Base-by-base conservation (phyloP, 768 basidiomycete genomes). In the Lactarius hatsudake region DNA sequence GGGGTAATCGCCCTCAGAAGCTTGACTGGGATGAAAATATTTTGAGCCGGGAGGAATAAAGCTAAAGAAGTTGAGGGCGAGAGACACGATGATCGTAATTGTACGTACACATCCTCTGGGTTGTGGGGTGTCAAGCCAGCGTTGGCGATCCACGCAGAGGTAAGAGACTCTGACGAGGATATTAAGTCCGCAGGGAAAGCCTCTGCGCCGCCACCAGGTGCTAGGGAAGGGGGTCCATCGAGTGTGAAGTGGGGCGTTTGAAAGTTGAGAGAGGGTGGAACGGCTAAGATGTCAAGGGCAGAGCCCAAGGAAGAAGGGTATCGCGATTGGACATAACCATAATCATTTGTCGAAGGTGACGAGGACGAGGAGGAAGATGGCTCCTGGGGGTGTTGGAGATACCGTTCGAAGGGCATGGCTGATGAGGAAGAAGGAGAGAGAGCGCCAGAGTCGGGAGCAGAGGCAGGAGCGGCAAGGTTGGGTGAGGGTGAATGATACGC, bases 141-240 rank as follows among this genome's bases (percentile, higher is more conserved):
- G 20, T 69, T 66, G 40, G 63, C 65, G 2, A 72, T 42, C 72
- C 72, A 72, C 38, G 72, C 63, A 12, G 66, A 68, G 40, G 56
- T 55, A n/a, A 70, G 57, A 26, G 72, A 71, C 9, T 64, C 63
- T 8, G 61, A 38, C 23, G 64, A 61, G 28, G 61, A 48, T 20
- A 45, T 51, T 26, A 69, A 55, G 18, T 59, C 57, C 2, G 63
- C 26, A 13, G 87, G 84, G n/a, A 91, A 73, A 17, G 88, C 85
- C 75, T 91, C 91, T 12, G 87, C 89, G 42, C 91, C 89, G 28
- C 89, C 90, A 26, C 89, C 89, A 2, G 82, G 85, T 1, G 87
- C 87, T 26, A 91, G 81, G 1, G 83, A 81, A 32, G 90, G 87
- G 0, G 83, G 79, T 4, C 82, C 82, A 67, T 76, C 76, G 71